Conservation (phyloP, 345 rosid species). For the Arabis alpina region DNA sequence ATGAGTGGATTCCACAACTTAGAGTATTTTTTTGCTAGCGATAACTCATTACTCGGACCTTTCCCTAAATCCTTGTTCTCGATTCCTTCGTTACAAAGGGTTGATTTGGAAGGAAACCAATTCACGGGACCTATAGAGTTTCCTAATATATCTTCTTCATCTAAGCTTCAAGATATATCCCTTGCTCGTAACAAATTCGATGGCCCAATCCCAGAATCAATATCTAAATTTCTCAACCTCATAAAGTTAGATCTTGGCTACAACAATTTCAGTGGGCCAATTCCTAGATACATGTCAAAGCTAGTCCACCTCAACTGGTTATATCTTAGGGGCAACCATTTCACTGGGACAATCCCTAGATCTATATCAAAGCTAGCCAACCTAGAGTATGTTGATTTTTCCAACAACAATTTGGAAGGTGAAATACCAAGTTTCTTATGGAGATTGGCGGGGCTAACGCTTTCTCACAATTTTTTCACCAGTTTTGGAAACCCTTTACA, state of each 20-base stretch:
- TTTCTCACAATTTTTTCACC: conserved; percentile 16
- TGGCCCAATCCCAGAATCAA: conserved; percentile 14
- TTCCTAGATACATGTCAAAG: too few species aligned
- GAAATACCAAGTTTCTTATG: conserved; percentile 7
- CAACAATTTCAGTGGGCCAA: neutral
- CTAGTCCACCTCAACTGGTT: too few species aligned
- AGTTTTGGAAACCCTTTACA: neutral
- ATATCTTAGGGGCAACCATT: too few species aligned
- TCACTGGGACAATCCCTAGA: conserved; percentile 11
- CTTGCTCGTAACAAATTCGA: neutral
- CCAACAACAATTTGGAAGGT: conserved; percentile 18
- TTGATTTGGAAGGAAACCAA: neutral
- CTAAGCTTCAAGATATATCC: neutral
- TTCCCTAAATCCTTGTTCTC: conserved; percentile 24
- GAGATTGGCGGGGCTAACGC: neutral
- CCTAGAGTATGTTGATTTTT: neutral
- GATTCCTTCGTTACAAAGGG: neutral
- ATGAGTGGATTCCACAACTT: conserved; percentile 9
- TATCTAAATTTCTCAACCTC: neutral
- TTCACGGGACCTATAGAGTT: conserved; percentile 20
- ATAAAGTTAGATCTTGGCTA: neutral
- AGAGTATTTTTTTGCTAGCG: neutral
- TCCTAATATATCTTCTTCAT: neutral
- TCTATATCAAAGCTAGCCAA: conserved; percentile 15
- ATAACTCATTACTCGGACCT: neutral